Conservation (phyloP, 352 stramenopile genomes). For the Phytophthora pluvialis region DNA sequence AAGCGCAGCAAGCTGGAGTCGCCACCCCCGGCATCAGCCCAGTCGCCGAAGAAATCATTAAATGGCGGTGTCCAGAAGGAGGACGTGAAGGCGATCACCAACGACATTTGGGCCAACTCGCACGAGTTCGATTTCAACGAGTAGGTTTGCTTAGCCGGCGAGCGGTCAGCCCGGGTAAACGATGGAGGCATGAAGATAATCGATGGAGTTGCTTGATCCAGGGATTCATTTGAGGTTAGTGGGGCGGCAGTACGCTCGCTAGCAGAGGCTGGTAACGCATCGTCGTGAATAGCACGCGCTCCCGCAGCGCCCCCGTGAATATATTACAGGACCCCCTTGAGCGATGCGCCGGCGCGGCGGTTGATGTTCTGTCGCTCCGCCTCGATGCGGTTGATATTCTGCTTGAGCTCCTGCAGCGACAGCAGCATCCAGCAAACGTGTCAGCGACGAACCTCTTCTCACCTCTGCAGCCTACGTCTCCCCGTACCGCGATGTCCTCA, state of each 20-base stretch:
- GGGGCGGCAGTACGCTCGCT: constrained; percentile 10
- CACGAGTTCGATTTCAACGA: constrained; percentile 80
- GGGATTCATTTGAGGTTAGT: constrained; percentile 35
- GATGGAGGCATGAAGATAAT: constrained; percentile 17
- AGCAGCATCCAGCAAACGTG: not conserved
- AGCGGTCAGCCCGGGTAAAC: constrained; percentile 4
- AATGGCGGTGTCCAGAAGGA: constrained; percentile 43
- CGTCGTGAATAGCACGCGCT: constrained; percentile 11
- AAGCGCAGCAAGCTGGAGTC: constrained; percentile 43
- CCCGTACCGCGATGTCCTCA: constrained; percentile 71
- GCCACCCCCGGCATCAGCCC: constrained; percentile 14
- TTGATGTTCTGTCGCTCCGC: constrained; percentile 83
- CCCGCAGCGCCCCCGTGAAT: constrained; percentile 27
- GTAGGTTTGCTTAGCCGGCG: constrained; percentile 21
- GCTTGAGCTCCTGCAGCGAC: constrained; percentile 67
- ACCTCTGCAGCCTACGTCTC: not conserved
- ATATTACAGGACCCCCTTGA: constrained; percentile 80
- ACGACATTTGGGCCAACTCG: constrained; percentile 85
- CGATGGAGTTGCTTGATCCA: constrained; percentile 29
- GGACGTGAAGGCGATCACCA: constrained; percentile 70
- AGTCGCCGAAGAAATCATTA: constrained; percentile 39
- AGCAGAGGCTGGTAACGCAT: constrained; percentile 3
- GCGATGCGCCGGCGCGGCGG: constrained; percentile 73
- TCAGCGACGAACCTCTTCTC: not conserved
- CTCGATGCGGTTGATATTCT: constrained; percentile 76